These are phyloP conservation scores for Chlorella sp. DNA, from an alignment of 139 green algal species.

Conservation along the genomic window DNA sequence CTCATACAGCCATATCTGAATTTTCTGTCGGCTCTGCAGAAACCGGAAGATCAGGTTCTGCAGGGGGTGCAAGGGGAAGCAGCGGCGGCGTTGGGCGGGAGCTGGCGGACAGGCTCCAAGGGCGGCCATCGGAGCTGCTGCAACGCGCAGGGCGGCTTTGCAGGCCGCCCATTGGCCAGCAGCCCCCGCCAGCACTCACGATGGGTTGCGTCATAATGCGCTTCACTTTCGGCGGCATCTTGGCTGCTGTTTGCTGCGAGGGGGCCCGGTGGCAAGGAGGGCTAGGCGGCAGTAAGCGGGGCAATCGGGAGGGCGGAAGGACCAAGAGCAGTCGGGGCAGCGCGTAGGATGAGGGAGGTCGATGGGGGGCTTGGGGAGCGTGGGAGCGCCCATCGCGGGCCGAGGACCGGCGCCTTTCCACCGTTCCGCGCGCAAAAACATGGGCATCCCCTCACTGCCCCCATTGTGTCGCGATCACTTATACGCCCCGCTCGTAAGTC, in stretches of 20 bases:
- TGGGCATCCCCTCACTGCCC: too few species aligned
- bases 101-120: neutral
- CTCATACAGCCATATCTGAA: constrained; percentile 99
- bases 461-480: too few species aligned
- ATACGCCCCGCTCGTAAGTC: too few species aligned
- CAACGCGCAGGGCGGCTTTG: neutral
- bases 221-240: constrained; percentile 43
- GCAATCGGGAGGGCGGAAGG: too few species aligned
- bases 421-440: too few species aligned
- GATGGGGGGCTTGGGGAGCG: too few species aligned
- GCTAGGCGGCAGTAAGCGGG: too few species aligned
- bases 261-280: neutral
- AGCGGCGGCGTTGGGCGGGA: neutral
- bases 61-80: neutral
- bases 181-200: constrained; percentile 49
- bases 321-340: too few species aligned
- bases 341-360: too few species aligned
- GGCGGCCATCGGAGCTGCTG: neutral
- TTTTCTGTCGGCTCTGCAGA: constrained; percentile 92
- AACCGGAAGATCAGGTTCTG: constrained; percentile 99
- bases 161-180: neutral
- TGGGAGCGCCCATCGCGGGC: too few species aligned
- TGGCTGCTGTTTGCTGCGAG: constrained; percentile 14
- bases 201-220: constrained; percentile 93
- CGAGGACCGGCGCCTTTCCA: too few species aligned